These are phyloP conservation scores for Punctularia strigosozonata DNA, from an alignment of 768 basidiomycete genomes.

Conservation along the genomic window DNA sequence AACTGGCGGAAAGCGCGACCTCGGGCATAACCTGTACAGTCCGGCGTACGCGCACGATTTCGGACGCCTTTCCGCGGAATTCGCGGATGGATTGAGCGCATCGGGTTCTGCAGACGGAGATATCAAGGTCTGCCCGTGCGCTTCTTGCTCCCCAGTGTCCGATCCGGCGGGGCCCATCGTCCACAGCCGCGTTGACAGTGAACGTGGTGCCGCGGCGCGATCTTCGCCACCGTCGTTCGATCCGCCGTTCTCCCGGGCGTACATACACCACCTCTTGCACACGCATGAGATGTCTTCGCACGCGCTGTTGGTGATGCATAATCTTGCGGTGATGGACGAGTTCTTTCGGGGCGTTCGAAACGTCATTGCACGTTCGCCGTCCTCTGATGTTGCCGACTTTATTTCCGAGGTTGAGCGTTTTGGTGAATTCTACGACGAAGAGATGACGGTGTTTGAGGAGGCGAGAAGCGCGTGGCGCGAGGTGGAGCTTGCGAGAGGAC, in stretches of 20 bases:
- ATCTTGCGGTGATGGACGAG: constrained; percentile 50
- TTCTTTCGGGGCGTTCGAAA: constrained; percentile 53
- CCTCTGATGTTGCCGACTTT: constrained; percentile 16
- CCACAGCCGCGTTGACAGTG: too few species aligned
- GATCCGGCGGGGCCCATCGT: too few species aligned
- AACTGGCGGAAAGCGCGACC: constrained; percentile 23
- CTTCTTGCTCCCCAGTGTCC: constrained; percentile 20
- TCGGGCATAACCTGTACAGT: constrained; percentile 71
- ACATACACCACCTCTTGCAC: constrained; percentile 74
- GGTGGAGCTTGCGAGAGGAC: constrained; percentile 63
- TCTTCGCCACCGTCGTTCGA: too few species aligned
- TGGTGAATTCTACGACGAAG: constrained; percentile 36
- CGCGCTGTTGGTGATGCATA: constrained; percentile 63
- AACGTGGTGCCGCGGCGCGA: too few species aligned
- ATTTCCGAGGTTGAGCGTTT: constrained; percentile 40
- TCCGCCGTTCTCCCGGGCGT: constrained; percentile 38
- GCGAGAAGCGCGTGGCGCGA: constrained; percentile 48
- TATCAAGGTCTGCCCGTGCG: constrained; percentile 10
- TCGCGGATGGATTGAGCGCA: constrained; percentile 17
- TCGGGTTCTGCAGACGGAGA: not conserved
- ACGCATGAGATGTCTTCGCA: constrained; percentile 91
- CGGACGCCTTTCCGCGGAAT: constrained; percentile 31
- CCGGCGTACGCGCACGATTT: constrained; percentile 49
- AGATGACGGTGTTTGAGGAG: constrained; percentile 31
- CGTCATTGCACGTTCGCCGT: constrained; percentile 11